Evolutionary conservation across 1,284 basidiomycete genomes (phyloP).

Genomic region (Macrocybe sp.): DNA sequence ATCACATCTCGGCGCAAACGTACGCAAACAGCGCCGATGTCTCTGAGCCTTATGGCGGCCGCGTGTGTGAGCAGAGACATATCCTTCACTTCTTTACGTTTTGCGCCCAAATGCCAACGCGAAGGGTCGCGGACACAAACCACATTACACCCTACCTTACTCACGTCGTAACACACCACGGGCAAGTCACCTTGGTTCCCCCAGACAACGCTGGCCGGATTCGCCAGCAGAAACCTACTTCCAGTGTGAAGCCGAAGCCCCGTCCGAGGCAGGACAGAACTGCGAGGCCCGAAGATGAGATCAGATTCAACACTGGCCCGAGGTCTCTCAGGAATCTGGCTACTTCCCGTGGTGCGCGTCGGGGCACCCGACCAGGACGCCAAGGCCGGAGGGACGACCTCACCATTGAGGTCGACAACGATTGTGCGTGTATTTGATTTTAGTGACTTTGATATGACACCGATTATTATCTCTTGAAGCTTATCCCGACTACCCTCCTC

Average conservation of each 20-base stretch:
- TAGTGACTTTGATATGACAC: no score
- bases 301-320: constrained; percentile 34
- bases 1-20: no score
- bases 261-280: constrained; percentile 27
- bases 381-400: constrained; percentile 10
- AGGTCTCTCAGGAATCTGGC: constrained; percentile 18
- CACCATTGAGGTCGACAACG: constrained; percentile 13
- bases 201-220: constrained; percentile 50
- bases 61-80: constrained; percentile 2
- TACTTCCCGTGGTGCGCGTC: constrained; percentile 15
- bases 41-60: no score
- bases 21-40: no score
- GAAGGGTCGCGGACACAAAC: constrained; percentile 42
- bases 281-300: constrained; percentile 24
- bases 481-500: constrained; percentile 54
- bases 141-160: constrained; percentile 55
- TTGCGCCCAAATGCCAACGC: constrained; percentile 34
- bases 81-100: constrained; percentile 22
- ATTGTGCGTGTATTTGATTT: not conserved
- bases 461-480: constrained; percentile 13
- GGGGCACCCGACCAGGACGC: not conserved
- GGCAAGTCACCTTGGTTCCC: constrained; percentile 39
- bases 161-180: constrained; percentile 50
- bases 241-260: constrained; percentile 28
- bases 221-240: constrained; percentile 30